Base-by-base conservation (phyloP, 116 monocot genomes). In the Cymodocea nodosa region DNA sequence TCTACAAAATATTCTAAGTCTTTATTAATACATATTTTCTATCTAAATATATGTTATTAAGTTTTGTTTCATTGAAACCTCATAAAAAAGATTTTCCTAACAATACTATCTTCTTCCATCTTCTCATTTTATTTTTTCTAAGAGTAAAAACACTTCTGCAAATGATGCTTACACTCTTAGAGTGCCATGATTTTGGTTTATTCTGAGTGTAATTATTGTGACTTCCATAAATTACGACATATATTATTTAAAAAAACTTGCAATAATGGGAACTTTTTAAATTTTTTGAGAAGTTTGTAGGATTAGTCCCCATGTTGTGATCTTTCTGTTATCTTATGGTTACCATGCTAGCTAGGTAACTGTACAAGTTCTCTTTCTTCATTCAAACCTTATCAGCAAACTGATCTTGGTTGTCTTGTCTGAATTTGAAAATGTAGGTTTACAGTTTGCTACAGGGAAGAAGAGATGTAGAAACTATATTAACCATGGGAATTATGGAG, bases 401-500 rank as follows among this genome's bases (percentile, higher is more conserved):
- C 18, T 62, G 10, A 22, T 5, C 9, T 67, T 35, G 4, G 3
- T 44, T 12, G 12, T 44, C 8, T 44, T 67, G 15, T 62, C 17
- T 39, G 10, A 59, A 61, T 62, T 62, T 2, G 34, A 35, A 15
- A 30, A 51, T 69, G n/a, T 75, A 93, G 93, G 89, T 85, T 17
- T 98, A 92, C 66, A 98, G 86, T 79, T 70, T 89, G 73, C 66
- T 84, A 58, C 89, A 98, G 80, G 86, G 84, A n/a, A 89, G 86
- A 82, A 82, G 92, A 79, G 92, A 98, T 67, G 89, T 84, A 44
- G 98, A 98, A 39, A 98, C 92, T 20, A 84, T 98, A 66, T 67
- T 98, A 58, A 89, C 98, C 37, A 98, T 98, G 98, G 98, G 98
- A 70, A 92, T 98, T 60, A 92, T 98, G 92, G 92, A 98, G 53